Conservation (phyloP, 208 protist genomes). For the Leishmania aethiopica region DNA sequence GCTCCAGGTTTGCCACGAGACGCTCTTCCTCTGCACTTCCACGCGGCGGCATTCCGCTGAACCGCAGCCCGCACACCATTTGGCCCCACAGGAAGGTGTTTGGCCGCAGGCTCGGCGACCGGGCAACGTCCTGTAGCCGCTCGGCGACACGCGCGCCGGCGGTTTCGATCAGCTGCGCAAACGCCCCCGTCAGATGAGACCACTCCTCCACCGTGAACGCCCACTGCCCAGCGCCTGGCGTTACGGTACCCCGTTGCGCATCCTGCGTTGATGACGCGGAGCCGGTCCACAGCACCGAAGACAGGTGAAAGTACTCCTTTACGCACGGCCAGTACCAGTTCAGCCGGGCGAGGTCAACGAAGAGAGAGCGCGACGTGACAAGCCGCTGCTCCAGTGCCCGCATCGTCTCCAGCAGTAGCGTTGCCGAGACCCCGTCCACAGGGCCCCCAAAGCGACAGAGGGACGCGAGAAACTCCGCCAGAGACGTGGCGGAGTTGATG, state of each 20-base stretch:
- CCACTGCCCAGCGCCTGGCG: neutral
- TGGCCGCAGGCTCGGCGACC: slow-evolving; percentile 25
- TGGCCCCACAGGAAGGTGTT: slow-evolving; percentile 75
- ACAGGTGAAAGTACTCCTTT: slow-evolving; percentile 12
- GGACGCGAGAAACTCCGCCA: slow-evolving; percentile 38
- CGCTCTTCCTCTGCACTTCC: slow-evolving; percentile 20
- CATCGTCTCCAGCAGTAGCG: slow-evolving; percentile 23
- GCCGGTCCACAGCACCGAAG: slow-evolving; percentile 10
- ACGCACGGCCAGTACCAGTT: slow-evolving; percentile 31
- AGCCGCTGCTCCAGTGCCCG: slow-evolving; percentile 14
- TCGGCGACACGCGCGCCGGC: slow-evolving; percentile 19
- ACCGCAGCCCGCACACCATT: slow-evolving; percentile 38
- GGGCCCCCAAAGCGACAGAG: slow-evolving; percentile 36
- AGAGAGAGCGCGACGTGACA: slow-evolving; percentile 29
- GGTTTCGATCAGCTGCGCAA: slow-evolving; percentile 9
- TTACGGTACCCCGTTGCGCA: neutral
- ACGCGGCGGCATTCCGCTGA: slow-evolving; percentile 26
- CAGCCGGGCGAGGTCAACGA: slow-evolving; percentile 41
- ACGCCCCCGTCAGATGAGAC: slow-evolving; percentile 9
- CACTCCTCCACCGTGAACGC: slow-evolving; percentile 12
- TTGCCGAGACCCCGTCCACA: slow-evolving; percentile 12
- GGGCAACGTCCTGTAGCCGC: slow-evolving; percentile 48
- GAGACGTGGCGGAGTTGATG: slow-evolving; percentile 42
- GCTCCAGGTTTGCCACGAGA: slow-evolving; percentile 44
- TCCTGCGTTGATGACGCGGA: neutral